A percentile compares a stretch with the other conserved stretches of the same genome.
Conservation (phyloP, 768 basidiomycete genomes). For the Hypsizygus marmoreus region DNA sequence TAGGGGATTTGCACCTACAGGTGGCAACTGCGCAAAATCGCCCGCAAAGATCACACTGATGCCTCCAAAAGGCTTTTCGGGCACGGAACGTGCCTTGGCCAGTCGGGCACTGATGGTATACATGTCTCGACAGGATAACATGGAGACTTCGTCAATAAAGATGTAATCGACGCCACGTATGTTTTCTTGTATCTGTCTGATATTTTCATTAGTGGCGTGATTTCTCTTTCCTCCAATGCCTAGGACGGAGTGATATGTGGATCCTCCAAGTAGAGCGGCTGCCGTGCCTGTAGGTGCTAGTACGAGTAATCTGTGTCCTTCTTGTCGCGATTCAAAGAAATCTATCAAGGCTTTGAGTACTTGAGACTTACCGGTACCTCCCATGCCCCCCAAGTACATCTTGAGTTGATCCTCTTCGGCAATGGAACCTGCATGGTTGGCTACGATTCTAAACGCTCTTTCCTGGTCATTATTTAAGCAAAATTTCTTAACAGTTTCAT, state of each 20-base stretch:
- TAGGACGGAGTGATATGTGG: slow-evolving; percentile 28
- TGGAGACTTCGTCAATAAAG: no score
- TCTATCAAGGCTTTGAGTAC: slow-evolving; percentile 18
- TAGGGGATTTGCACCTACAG: slow-evolving; percentile 14
- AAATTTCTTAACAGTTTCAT: slow-evolving; percentile 11
- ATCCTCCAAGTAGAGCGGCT: slow-evolving; percentile 25
- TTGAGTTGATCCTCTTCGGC: slow-evolving; percentile 6
- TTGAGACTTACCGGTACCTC: slow-evolving; percentile 25
- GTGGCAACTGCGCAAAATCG: slow-evolving; percentile 44
- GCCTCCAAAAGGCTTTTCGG: no score
- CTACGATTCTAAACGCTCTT: slow-evolving; percentile 24
- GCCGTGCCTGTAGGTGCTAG: slow-evolving; percentile 28
- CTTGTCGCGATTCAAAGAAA: slow-evolving; percentile 19
- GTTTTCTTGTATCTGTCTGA: slow-evolving; percentile 1
- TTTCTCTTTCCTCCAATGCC: slow-evolving; percentile 12
- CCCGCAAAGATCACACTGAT: slow-evolving; percentile 40
- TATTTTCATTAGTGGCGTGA: background rate
- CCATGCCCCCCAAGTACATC: slow-evolving; percentile 30
- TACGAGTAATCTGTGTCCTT: slow-evolving; percentile 17
- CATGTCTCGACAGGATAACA: no score
- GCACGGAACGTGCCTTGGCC: no score
- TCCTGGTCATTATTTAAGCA: slow-evolving; percentile 23
- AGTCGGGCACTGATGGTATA: no score
- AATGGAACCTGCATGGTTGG: slow-evolving; percentile 19
- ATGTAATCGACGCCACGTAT: no score